Conservation (phyloP, 257 asterid genomes). For the Anisodus tanguticus region DNA sequence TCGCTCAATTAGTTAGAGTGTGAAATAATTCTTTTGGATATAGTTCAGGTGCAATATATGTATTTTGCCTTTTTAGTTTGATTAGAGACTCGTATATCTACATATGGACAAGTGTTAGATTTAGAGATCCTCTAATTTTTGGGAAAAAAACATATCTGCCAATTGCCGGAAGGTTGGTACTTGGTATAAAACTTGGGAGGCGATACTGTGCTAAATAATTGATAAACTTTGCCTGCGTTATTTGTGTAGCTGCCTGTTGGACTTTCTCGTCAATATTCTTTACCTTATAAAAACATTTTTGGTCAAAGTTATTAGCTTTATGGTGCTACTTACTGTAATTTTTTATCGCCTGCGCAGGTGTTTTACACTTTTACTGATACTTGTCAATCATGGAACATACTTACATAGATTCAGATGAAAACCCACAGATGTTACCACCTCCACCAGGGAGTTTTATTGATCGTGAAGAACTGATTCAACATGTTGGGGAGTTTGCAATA, state of each 20-base stretch:
- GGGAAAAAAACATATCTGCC: neutral
- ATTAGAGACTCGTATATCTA: neutral
- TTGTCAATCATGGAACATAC: slow-evolving; percentile 32
- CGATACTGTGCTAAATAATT: neutral
- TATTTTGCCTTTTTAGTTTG: neutral
- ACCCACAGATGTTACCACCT: slow-evolving; percentile 86
- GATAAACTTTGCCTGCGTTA: neutral
- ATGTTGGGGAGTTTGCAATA: slow-evolving; percentile 79
- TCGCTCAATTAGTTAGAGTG: too few relatives aligned
- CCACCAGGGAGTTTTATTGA: slow-evolving; percentile 91
- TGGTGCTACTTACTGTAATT: neutral
- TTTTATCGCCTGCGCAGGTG: slow-evolving; percentile 33
- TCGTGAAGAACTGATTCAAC: slow-evolving; percentile 87
- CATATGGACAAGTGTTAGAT: neutral
- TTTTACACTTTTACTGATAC: slow-evolving; percentile 17
- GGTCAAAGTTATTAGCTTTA: neutral
- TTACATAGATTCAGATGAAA: slow-evolving; percentile 62
- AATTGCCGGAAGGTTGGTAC: neutral
- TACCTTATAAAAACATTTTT: neutral
- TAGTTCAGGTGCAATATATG: too few relatives aligned
- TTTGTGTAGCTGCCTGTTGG: neutral
- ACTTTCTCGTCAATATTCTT: neutral
- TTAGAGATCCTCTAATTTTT: neutral
- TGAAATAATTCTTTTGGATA: too few relatives aligned
- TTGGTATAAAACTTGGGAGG: neutral